These are phyloP conservation scores for Hymenoscyphus salicellus DNA, from an alignment of 2,329 filamentous ascomycete genomes.

Conservation along the genomic window DNA sequence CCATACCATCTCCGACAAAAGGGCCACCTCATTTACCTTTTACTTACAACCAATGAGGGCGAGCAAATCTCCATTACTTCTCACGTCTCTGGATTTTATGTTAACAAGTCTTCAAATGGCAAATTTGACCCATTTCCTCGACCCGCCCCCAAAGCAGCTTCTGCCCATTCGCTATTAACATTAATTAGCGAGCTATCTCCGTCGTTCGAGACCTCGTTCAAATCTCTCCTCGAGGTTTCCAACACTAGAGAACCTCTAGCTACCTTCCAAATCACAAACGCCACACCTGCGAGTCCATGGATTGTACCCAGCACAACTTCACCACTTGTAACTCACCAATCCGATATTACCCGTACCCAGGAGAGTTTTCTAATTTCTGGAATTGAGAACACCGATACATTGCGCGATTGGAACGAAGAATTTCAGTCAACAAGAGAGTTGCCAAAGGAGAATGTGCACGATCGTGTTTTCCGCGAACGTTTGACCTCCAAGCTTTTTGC, in stretches of 20 bases:
- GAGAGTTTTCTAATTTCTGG: slow-evolving; percentile 89
- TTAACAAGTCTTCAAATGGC: slow-evolving; percentile 92
- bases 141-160: slow-evolving; percentile 70
- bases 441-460: slow-evolving; percentile 88
- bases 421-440: slow-evolving; percentile 96
- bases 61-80: slow-evolving; percentile 93
- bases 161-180: slow-evolving; percentile 81
- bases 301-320: slow-evolving; percentile 70
- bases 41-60: slow-evolving; percentile 86
- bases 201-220: slow-evolving; percentile 75
- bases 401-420: slow-evolving; percentile 98
- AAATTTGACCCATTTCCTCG: slow-evolving; percentile 92
- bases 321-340: slow-evolving; percentile 64
- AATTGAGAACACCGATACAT: slow-evolving; percentile 87
- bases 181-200: slow-evolving; percentile 77
- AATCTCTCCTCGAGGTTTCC: slow-evolving; percentile 78
- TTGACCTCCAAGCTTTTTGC: slow-evolving; percentile 94
- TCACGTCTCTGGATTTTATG: slow-evolving; percentile 91
- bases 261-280: slow-evolving; percentile 93
- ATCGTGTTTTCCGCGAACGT: slow-evolving; percentile 91
- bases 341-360: slow-evolving; percentile 86
- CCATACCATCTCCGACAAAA: slow-evolving; percentile 87
- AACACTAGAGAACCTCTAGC: slow-evolving; percentile 82
- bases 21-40: slow-evolving; percentile 87
- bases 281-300: slow-evolving; percentile 90